Percentiles rank a stretch among this genome's conserved stretches.
These are phyloP conservation scores for Coemansia sp. DNA, from an alignment of 192 early-diverging fungal species.

Conservation along the genomic window DNA sequence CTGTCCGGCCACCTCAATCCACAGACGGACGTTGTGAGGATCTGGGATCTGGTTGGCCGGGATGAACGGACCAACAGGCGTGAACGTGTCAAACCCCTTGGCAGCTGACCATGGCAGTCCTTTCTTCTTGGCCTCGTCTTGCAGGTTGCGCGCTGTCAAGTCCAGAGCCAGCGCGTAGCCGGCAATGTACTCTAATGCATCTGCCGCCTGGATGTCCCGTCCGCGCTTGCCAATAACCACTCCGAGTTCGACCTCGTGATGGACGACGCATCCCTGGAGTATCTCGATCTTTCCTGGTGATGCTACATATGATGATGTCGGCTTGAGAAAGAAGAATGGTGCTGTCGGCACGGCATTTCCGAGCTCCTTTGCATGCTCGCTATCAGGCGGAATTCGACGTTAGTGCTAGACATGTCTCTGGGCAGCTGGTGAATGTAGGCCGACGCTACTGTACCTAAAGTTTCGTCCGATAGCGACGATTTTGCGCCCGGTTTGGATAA, in stretches of 20 bases:
- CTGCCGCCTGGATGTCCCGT: conserved; percentile 65
- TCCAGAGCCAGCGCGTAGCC: conserved; percentile 89
- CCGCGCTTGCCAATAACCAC: conserved; percentile 85
- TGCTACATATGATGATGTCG: conserved; percentile 75
- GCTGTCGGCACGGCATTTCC: conserved; percentile 84
- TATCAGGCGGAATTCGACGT: conserved; percentile 18
- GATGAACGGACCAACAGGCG: conserved; percentile 87
- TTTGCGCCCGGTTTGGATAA: conserved; percentile 69
- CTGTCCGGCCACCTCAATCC: conserved; percentile 75
- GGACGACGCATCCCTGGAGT: conserved; percentile 74
- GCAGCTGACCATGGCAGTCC: conserved; percentile 89
- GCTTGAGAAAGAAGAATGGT: conserved; percentile 96
- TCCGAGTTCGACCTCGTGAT: conserved; percentile 94
- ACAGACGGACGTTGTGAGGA: conserved; percentile 72
- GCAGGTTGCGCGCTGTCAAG: conserved; percentile 90
- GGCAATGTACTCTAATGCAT: conserved; percentile 68
- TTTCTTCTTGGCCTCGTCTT: conserved; percentile 78
- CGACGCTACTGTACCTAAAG: conserved; percentile 61
- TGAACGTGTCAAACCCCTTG: conserved; percentile 96
- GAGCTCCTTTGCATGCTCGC: conserved; percentile 93
- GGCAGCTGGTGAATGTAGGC: background rate
- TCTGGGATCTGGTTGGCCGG: conserved; percentile 67
- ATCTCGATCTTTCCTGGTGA: conserved; percentile 76
- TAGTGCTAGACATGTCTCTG: background rate
- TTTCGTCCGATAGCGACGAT: conserved; percentile 95